These are phyloP conservation scores for Penicillium nordicum DNA, from an alignment of 2,329 filamentous ascomycete genomes.

Conservation along the genomic window DNA sequence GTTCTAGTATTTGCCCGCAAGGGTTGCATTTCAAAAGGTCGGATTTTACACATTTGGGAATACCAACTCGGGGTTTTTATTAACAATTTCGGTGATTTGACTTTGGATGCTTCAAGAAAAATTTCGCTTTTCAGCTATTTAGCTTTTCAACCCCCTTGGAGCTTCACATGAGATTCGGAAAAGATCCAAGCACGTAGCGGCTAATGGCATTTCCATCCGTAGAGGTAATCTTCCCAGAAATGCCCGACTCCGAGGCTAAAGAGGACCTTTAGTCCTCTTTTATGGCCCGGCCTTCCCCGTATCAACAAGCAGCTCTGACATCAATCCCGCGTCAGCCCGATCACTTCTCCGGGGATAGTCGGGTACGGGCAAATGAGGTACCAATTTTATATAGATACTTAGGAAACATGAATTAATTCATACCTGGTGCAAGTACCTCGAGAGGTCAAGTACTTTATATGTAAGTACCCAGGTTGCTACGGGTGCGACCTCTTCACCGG, in stretches of 20 bases:
- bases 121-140: not conserved
- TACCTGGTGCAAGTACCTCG: conserved; percentile 1
- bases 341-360: conserved; percentile 27
- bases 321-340: conserved; percentile 45
- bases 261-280: not conserved
- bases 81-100: conserved; percentile 2
- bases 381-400: conserved; percentile 2
- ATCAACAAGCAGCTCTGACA: conserved; percentile 31
- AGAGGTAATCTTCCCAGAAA: conserved; percentile 22
- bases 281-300: conserved; percentile 28
- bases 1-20: conserved; percentile 6
- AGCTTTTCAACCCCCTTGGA: not conserved
- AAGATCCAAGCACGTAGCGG: conserved; percentile 10
- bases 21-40: conserved; percentile 18
- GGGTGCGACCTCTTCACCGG: conserved; percentile 23
- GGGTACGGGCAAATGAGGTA: conserved; percentile 10
- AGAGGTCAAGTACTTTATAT: conserved; percentile 5
- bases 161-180: not conserved
- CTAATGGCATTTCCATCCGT: conserved; percentile 23
- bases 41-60: conserved; percentile 8
- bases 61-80: conserved; percentile 4
- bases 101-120: not conserved
- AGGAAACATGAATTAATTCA: fast-evolving
- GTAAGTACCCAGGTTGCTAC: conserved; percentile 11
- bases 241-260: conserved; percentile 28